These are phyloP conservation scores for Nakataea oryzae DNA, from an alignment of 2,329 filamentous ascomycete genomes.

Conservation along the genomic window DNA sequence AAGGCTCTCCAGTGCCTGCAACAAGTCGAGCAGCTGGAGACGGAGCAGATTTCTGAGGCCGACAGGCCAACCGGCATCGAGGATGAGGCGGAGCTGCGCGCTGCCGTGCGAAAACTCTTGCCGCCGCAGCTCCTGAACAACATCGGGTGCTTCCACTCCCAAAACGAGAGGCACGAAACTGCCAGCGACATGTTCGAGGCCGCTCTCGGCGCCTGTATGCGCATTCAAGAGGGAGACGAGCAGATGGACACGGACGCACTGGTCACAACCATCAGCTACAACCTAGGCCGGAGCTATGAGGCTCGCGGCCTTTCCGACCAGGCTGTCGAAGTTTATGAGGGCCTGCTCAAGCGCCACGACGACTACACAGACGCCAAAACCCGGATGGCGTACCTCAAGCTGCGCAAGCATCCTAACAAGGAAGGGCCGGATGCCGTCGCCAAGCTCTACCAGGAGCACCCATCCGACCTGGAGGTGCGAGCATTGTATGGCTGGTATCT, in stretches of 20 bases:
- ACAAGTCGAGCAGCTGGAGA: slow-evolving; percentile 83
- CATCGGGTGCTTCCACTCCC: slow-evolving; percentile 91
- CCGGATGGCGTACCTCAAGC: slow-evolving; percentile 79
- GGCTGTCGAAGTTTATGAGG: slow-evolving; percentile 81
- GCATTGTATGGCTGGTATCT: slow-evolving; percentile 94
- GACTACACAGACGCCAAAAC: slow-evolving; percentile 91
- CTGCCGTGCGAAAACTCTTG: slow-evolving; percentile 62
- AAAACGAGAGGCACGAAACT: slow-evolving; percentile 68
- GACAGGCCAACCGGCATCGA: slow-evolving; percentile 51
- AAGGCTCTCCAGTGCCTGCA: slow-evolving; percentile 86
- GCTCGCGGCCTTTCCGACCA: slow-evolving; percentile 70
- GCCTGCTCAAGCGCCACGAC: slow-evolving; percentile 69
- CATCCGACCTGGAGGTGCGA: slow-evolving; percentile 80
- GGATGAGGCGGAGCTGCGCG: slow-evolving; percentile 50
- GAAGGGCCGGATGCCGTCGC: slow-evolving; percentile 80
- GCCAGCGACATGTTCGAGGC: slow-evolving; percentile 86
- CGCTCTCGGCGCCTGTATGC: slow-evolving; percentile 80
- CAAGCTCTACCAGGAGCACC: slow-evolving; percentile 75
- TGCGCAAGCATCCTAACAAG: slow-evolving; percentile 70
- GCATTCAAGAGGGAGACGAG: slow-evolving; percentile 61
- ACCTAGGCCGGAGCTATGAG: slow-evolving; percentile 88
- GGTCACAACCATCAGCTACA: slow-evolving; percentile 94
- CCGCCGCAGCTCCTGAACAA: slow-evolving; percentile 93
- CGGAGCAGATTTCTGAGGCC: slow-evolving; percentile 64
- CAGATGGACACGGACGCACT: slow-evolving; percentile 79